These are phyloP conservation scores for Globisporangium polare DNA, from an alignment of 352 stramenopile species.

Conservation along the genomic window DNA sequence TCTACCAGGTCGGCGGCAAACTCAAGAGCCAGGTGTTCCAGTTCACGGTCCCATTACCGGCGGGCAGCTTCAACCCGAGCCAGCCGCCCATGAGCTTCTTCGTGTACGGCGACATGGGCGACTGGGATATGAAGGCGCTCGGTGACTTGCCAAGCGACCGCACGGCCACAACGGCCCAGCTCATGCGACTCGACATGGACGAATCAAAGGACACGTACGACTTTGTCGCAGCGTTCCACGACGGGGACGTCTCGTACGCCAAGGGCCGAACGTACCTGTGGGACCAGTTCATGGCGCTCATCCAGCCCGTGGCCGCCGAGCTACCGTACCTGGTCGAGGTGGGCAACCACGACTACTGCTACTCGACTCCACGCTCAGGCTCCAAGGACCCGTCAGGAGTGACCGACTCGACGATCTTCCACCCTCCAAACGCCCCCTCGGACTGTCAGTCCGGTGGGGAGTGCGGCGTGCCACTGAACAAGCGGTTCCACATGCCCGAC, in stretches of 20 bases:
- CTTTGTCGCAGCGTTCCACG: constrained; percentile 22
- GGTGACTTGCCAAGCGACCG: not conserved
- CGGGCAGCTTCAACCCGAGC: not conserved
- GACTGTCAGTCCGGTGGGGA: constrained; percentile 28
- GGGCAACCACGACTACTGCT: constrained; percentile 47
- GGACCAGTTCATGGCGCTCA: constrained; percentile 72
- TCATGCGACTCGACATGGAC: constrained; percentile 1
- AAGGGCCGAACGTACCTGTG: constrained; percentile 59
- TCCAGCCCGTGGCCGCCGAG: constrained; percentile 60
- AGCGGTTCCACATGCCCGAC: constrained; percentile 50
- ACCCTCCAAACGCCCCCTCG: constrained; percentile 15
- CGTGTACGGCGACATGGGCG: constrained; percentile 31
- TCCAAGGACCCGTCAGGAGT: constrained; percentile 6
- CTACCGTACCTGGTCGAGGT: constrained; percentile 60
- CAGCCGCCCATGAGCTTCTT: constrained; percentile 17
- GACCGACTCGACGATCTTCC: constrained; percentile 18
- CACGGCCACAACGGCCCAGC: not conserved
- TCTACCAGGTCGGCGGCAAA: constrained; percentile 28
- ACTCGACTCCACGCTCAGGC: constrained; percentile 3
- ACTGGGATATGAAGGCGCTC: constrained; percentile 7
- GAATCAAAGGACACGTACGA: not conserved
- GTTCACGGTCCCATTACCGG: constrained; percentile 25
- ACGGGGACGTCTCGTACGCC: constrained; percentile 79
- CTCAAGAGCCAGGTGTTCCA: constrained; percentile 19
- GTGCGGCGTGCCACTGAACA: constrained; percentile 56